Evolutionary conservation across 345 rosid genomes (phyloP), one percentile per base, ranked within the genome.

Genomic region (Leavenworthia alabamica): DNA sequence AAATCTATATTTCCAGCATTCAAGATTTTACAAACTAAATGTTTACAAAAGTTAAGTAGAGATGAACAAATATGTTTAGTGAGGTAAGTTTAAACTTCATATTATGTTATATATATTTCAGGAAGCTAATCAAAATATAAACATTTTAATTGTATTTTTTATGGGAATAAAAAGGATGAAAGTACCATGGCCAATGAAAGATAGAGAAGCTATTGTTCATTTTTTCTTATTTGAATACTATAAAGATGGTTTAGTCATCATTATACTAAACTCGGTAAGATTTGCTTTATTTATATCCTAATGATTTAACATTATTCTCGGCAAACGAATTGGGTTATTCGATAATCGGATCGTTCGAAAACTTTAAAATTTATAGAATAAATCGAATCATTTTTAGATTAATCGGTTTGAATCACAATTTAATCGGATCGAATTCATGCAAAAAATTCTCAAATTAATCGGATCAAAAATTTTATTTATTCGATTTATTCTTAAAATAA

Each of bases 131-230:
- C 55, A 28, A 29, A 44, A 44, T 24, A 39, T 61, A 17, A 60
- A 14, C 8, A 26, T 13, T 46, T 70, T 52, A 37, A 22, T 67
- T 16, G 20, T 50, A 60, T 35, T 56, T 73, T 88, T 73, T 88
- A 78, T 41, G 27, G 89, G 82, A 81, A 81, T n/a, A n/a, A 84
- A 80, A 86, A 93, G 99, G 86, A 68, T 85, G 89, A 93, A 93
- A 89, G 79, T 85, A 56, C 52, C 94, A 6, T 93, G 99, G 99
- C 99, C 96, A 10, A 53, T 93, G 56, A 74, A 89, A 46, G 66
- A 85, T 61, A 80, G 99, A 80, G 97, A 89, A 77, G 96, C 87
- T 11, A 29, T 87, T 35, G 65, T 88, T 60, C 91, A 90, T 68
- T 90, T 62, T 75, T 83, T 79, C 62, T 17, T 77, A 62, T 82